Conservation (phyloP, 345 rosid species). For the Corchorus capsularis region DNA sequence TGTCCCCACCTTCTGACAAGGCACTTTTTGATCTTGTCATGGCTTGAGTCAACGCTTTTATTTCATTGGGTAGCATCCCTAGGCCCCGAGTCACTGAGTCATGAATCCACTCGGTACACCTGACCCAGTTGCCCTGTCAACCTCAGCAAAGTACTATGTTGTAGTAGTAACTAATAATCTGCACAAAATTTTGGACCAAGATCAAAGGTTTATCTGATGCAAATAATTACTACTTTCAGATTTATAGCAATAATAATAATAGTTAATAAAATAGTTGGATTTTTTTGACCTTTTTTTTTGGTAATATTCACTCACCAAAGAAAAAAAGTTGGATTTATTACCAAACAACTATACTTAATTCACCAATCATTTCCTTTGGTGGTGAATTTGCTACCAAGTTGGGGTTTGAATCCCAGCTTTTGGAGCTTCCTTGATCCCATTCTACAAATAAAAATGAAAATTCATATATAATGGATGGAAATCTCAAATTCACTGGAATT, state of each 20-base stretch:
- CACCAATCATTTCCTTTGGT: too few relatives aligned
- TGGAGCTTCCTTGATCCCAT: too few relatives aligned
- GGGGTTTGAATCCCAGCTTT: too few relatives aligned
- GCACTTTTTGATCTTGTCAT: neutral
- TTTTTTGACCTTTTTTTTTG: too few relatives aligned
- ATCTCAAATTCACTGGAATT: neutral
- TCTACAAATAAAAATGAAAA: neutral
- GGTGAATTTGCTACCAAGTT: too few relatives aligned
- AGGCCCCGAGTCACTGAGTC: neutral
- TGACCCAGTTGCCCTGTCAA: neutral
- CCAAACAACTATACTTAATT: too few relatives aligned
- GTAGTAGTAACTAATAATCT: neutral
- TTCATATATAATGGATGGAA: neutral
- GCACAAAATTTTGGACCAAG: neutral
- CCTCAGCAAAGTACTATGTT: neutral
- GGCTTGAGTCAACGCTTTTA: conserved; percentile 25
- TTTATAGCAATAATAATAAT: too few relatives aligned
- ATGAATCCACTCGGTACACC: conserved; percentile 15
- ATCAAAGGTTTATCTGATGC: neutral
- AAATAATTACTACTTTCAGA: neutral
- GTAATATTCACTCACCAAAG: too few relatives aligned
- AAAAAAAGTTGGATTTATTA: too few relatives aligned
- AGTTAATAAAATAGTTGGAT: too few relatives aligned
- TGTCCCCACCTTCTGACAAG: neutral
- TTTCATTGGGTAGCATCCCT: neutral